A percentile compares a stretch with the other conserved stretches of the same genome.
Conservation (phyloP, 768 basidiomycete genomes). For the Cyclocybe cylindracea region DNA sequence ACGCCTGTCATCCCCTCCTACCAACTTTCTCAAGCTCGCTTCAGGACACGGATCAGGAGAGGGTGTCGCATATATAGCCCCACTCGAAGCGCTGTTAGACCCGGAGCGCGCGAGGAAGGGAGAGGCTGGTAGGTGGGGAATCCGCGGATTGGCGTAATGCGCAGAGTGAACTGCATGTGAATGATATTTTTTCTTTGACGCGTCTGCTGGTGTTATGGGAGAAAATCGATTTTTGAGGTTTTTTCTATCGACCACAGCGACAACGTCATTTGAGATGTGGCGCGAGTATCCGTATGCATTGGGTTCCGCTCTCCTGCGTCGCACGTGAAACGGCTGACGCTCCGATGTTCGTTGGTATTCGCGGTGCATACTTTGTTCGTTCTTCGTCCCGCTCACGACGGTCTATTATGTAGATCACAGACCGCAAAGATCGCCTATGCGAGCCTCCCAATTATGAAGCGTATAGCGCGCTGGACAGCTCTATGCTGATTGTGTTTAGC, state of each 20-base stretch:
- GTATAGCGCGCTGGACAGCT: conserved; percentile 60
- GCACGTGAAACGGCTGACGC: conserved; percentile 82
- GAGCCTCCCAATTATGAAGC: conserved; percentile 48
- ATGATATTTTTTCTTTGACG: no score
- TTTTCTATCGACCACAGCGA: conserved; percentile 73
- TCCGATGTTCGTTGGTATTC: conserved; percentile 75
- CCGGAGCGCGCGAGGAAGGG: conserved; percentile 46
- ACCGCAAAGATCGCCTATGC: conserved; percentile 69
- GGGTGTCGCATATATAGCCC: no score
- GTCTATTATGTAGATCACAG: conserved; percentile 48
- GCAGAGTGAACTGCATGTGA: conserved; percentile 63
- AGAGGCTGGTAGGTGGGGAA: conserved; percentile 53
- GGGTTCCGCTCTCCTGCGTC: conserved; percentile 78
- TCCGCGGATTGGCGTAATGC: conserved; percentile 81
- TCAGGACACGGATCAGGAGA: no score
- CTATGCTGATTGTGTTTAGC: conserved; percentile 19
- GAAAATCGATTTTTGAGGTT: no score
- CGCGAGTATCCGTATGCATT: conserved; percentile 85
- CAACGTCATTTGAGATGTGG: conserved; percentile 42
- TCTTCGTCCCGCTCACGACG: neutral
- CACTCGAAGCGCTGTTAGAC: conserved; percentile 71
- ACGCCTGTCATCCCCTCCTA: no score
- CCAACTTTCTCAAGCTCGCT: no score
- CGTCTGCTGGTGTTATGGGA: no score
- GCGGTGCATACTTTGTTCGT: no score